Base-by-base conservation (phyloP, 495 filamentous ascomycete species). In the Extremus antarcticus region DNA sequence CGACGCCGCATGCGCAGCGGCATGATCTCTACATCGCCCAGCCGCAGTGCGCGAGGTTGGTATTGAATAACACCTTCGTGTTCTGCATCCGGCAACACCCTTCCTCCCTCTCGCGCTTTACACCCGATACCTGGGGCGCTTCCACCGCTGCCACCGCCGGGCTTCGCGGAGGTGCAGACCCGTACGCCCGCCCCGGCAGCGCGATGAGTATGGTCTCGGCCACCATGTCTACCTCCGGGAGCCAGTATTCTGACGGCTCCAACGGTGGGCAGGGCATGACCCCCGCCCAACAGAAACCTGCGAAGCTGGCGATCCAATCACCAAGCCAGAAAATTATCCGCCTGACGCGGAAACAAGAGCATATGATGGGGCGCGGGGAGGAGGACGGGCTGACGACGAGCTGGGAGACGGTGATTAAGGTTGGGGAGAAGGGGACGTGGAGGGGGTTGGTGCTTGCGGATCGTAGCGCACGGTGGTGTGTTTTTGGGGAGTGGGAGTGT, bases 381-480 rank as follows among this genome's bases (percentile, higher is more conserved):
- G 87, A 90, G 51, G 87, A 47, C 25, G 62, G 88, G 15, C 50
- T 59, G 57, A 56, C 55, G 46, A 87, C 85, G 45, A 78, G 84
- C 0, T 98, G 94, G 94, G 92, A 98, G 71, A 98, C 91, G 7
- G 92, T 97, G 43, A 95, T 89, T 68, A 98, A 98, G 74, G 89
- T 91, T 68, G 88, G 87, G 0, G 92, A 98, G 66, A 76, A 83
- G 24, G 92, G 92, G 0, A 78, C 84, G 23, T 98, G 92, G 92
- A 80, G 92, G 56, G 94, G 88, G 0, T 70, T 99, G 51, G 92
- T 99, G 57, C 76, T 99, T 19, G 92, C 92, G 13, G 92, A 99
- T 74, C 78, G 92, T 51, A 96, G 87, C 57, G 94, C 91, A 9
- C 76, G 92, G 57, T 99, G 92, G 92, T 97, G 94, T 71, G 92